These are phyloP conservation scores for Gamarada debralockiae DNA, from an alignment of 495 filamentous ascomycete genomes.

Conservation along the genomic window DNA sequence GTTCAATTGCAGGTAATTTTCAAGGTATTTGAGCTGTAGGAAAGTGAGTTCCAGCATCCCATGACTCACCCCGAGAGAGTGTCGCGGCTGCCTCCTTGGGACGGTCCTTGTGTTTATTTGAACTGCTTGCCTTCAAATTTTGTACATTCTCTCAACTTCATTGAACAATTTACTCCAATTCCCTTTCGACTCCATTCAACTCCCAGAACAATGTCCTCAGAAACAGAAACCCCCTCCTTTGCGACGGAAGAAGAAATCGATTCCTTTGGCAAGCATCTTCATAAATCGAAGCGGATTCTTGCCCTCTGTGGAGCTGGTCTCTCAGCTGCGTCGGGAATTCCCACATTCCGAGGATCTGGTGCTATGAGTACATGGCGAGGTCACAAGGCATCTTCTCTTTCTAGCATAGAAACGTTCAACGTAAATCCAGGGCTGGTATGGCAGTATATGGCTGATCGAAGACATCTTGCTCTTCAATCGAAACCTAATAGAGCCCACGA, in stretches of 20 bases:
- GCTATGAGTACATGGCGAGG: conserved; percentile 69
- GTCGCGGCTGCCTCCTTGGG: no score
- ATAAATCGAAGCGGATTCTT: conserved; percentile 63
- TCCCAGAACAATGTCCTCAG: no score
- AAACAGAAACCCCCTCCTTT: no score
- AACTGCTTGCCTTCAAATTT: no score
- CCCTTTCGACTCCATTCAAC: no score
- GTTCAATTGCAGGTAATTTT: no score
- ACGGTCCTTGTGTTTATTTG: no score
- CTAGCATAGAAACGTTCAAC: conserved; percentile 39
- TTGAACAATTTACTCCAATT: no score
- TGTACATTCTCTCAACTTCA: no score
- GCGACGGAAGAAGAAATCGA: conserved; percentile 5
- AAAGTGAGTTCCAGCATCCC: no score
- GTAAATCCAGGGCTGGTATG: conserved; percentile 65
- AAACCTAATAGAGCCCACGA: conserved; percentile 71
- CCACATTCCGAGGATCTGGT: conserved; percentile 72
- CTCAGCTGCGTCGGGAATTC: conserved; percentile 70
- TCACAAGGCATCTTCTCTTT: conserved; percentile 58
- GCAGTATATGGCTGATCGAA: conserved; percentile 78
- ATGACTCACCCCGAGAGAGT: no score
- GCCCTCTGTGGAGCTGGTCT: conserved; percentile 82
- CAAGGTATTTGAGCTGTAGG: no score
- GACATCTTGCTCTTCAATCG: conserved; percentile 72
- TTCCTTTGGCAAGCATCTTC: conserved; percentile 62